A percentile compares a stretch with the other conserved stretches of the same genome.
phyloP scores from a whole-genome alignment of 2,329 filamentous ascomycete genomes.

The Sarocladium kiliense region DNA sequence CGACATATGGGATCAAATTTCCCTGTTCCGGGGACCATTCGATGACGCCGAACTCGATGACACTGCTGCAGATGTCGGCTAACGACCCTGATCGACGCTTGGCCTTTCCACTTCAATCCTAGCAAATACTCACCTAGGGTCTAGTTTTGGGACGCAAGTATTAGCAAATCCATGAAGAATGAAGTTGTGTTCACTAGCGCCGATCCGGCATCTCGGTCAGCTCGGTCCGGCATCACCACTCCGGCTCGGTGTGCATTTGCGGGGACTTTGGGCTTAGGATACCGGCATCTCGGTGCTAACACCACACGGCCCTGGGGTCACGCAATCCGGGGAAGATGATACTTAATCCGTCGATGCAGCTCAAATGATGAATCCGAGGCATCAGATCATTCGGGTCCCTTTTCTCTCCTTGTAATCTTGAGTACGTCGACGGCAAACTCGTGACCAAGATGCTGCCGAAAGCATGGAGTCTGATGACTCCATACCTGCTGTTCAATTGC shows the following conservation, averaged over 20 bases:
- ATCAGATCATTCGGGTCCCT: no score
- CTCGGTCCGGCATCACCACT: background rate
- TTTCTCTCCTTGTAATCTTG: no score
- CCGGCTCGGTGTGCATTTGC: background rate
- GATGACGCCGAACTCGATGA: background rate
- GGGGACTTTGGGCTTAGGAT: background rate
- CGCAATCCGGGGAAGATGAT: constrained; percentile 1
- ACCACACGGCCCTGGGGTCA: background rate
- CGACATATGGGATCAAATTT: constrained; percentile 5
- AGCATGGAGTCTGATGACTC: constrained; percentile 7
- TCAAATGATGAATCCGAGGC: no score
- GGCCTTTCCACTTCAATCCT: background rate
- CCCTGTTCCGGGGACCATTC: constrained; percentile 4
- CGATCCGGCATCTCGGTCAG: background rate
- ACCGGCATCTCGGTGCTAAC: background rate
- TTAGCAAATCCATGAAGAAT: no score
- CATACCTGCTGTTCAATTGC: constrained; percentile 9
- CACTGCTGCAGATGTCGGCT: background rate
- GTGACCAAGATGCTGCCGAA: constrained; percentile 3
- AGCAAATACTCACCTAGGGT: background rate
- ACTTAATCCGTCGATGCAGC: background rate
- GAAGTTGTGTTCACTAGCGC: background rate
- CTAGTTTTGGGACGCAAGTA: no score
- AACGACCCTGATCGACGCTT: background rate
- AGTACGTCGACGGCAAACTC: background rate